Conservation (phyloP, 2,329 filamentous ascomycete genomes). For the Pezicula neosporulosa region DNA sequence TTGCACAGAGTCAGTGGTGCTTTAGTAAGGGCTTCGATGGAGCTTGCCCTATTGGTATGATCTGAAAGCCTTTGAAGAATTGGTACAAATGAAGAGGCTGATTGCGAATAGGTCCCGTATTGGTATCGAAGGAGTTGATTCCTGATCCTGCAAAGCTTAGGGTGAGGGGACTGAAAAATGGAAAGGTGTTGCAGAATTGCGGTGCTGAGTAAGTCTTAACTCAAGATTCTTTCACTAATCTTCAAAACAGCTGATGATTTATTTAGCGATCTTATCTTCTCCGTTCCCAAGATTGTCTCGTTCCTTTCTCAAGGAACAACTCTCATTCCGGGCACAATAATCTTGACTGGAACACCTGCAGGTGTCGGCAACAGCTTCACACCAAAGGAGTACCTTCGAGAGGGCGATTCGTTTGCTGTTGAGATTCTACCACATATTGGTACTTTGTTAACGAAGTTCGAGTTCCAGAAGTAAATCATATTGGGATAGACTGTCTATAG, state of each 20-base stretch:
- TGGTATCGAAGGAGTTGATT: slow-evolving; percentile 42
- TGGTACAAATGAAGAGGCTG: background rate
- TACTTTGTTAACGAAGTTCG: slow-evolving; percentile 42
- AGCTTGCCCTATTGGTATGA: slow-evolving; percentile 40
- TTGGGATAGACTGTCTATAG: background rate
- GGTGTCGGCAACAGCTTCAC: slow-evolving; percentile 28
- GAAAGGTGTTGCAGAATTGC: slow-evolving; percentile 42
- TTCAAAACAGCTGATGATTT: slow-evolving; percentile 5
- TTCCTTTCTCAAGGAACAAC: slow-evolving; percentile 40
- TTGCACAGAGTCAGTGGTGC: slow-evolving; percentile 44
- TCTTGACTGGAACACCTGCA: slow-evolving; percentile 43
- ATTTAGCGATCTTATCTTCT: slow-evolving; percentile 41
- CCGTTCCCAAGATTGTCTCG: slow-evolving; percentile 39
- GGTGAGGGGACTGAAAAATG: slow-evolving; percentile 45
- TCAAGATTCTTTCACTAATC: background rate
- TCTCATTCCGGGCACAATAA: slow-evolving; percentile 37
- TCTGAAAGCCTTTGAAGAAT: background rate
- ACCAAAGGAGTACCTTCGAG: slow-evolving; percentile 38
- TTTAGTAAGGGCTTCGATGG: slow-evolving; percentile 49
- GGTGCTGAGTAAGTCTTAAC: slow-evolving; percentile 32
- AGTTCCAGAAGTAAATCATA: slow-evolving; percentile 26
- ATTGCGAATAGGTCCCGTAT: slow-evolving; percentile 35
- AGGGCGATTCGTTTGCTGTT: slow-evolving; percentile 44
- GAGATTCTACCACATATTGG: slow-evolving; percentile 46
- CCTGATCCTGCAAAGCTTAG: slow-evolving; percentile 37